Percentiles rank a stretch among this genome's conserved stretches.
Conservation (phyloP, 768 basidiomycete species). For the Collybia sp. region DNA sequence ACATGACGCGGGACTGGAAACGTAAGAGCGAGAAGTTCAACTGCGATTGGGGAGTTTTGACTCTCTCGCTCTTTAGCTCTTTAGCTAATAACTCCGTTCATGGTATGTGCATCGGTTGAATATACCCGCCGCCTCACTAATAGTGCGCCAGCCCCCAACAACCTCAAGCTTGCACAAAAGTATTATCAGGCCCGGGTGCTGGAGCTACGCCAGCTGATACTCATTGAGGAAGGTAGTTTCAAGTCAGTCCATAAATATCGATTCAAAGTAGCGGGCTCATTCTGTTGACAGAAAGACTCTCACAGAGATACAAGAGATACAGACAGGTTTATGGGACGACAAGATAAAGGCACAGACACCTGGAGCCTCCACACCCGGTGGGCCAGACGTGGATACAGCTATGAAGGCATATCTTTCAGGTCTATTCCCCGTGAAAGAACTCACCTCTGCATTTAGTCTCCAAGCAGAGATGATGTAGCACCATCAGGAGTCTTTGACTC, state of each 20-base stretch:
- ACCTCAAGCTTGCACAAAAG: slow-evolving; percentile 70
- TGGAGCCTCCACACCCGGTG: background rate
- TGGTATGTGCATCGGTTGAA: slow-evolving; percentile 27
- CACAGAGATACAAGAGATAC: slow-evolving; percentile 74
- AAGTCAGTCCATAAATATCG: slow-evolving; percentile 31
- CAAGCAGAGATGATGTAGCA: background rate
- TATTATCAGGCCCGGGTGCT: slow-evolving; percentile 65
- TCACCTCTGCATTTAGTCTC: slow-evolving; percentile 4
- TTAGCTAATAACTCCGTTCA: slow-evolving; percentile 49
- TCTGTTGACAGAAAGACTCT: slow-evolving; percentile 46
- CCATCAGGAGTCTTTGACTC: slow-evolving; percentile 25
- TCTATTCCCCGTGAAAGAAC: slow-evolving; percentile 1
- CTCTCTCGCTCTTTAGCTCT: slow-evolving; percentile 29
- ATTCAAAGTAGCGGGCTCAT: no score
- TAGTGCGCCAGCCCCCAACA: slow-evolving; percentile 45
- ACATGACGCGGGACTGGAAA: slow-evolving; percentile 60
- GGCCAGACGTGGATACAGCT: background rate
- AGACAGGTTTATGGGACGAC: slow-evolving; percentile 42
- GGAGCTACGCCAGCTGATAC: slow-evolving; percentile 70
- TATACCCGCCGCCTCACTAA: slow-evolving; percentile 4
- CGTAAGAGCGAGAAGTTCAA: slow-evolving; percentile 34
- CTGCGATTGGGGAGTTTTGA: slow-evolving; percentile 6
- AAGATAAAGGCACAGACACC: background rate
- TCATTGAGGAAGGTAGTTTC: slow-evolving; percentile 73
- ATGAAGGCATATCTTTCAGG: background rate